These are phyloP conservation scores for Ogataea methylovora DNA, from an alignment of 805 yeast genomes.

Conservation along the genomic window DNA sequence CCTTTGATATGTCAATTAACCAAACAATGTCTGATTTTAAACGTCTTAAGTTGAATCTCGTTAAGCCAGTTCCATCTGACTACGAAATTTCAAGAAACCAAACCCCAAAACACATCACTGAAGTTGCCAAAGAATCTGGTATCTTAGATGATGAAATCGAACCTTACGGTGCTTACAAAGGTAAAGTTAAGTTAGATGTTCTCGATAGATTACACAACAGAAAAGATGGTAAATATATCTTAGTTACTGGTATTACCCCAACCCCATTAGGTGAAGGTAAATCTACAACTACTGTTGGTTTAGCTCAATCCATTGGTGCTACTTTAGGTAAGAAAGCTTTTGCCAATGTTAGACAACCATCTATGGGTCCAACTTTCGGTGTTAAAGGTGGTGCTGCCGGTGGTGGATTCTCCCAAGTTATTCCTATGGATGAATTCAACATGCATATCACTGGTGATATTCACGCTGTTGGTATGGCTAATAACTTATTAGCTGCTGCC, in stretches of 20 bases:
- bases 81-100: slow-evolving; percentile 85
- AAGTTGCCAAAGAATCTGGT: slow-evolving; percentile 79
- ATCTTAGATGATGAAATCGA: slow-evolving; percentile 72
- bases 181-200: slow-evolving; percentile 69
- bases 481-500: slow-evolving; percentile 91
- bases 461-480: slow-evolving; percentile 93
- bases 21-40: slow-evolving; percentile 26
- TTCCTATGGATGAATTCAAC: slow-evolving; percentile 98
- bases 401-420: slow-evolving; percentile 96
- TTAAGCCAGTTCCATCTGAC: slow-evolving; percentile 81
- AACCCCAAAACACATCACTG: slow-evolving; percentile 72
- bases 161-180: slow-evolving; percentile 83
- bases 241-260: slow-evolving; percentile 97
- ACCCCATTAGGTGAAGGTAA: slow-evolving; percentile 98
- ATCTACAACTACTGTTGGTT: slow-evolving; percentile 91
- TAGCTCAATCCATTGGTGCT: slow-evolving; percentile 95
- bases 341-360: slow-evolving; percentile 96
- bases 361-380: slow-evolving; percentile 99
- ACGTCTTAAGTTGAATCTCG: slow-evolving; percentile 27
- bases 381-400: slow-evolving; percentile 99
- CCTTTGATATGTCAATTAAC: slow-evolving; percentile 1
- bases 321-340: slow-evolving; percentile 75
- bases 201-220: slow-evolving; percentile 57
- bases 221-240: slow-evolving; percentile 76
- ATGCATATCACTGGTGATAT: slow-evolving; percentile 97